Evolutionary conservation across 139 green algal genomes (phyloP).

Genomic region (Haematococcus lacustris): DNA sequence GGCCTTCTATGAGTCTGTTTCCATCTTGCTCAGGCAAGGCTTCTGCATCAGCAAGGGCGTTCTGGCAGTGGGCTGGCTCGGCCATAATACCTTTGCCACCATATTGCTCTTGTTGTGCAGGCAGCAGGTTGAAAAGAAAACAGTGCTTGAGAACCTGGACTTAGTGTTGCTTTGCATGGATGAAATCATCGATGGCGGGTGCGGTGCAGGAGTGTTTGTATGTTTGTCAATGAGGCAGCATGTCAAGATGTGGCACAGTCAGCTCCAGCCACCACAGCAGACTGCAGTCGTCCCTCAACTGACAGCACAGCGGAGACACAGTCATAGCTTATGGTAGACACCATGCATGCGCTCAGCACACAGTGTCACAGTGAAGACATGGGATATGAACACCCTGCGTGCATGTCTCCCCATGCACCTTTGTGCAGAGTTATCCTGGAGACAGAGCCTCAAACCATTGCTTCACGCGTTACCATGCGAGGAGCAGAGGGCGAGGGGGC

Average conservation of each 20-base stretch:
- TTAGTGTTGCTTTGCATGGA: slow-evolving; percentile 93
- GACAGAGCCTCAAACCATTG: slow-evolving; percentile 84
- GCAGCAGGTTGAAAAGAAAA: slow-evolving; percentile 96
- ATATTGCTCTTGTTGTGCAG: slow-evolving; percentile 34
- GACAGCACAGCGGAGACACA: background rate
- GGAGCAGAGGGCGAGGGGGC: slow-evolving; percentile 71
- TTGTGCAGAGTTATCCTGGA: slow-evolving; percentile 86
- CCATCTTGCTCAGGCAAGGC: slow-evolving; percentile 59
- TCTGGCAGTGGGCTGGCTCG: background rate
- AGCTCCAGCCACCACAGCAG: background rate
- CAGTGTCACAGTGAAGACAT: background rate
- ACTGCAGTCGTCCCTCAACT: background rate
- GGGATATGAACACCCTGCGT: too few species aligned
- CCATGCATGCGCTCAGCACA: background rate
- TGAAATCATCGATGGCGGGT: slow-evolving; percentile 93
- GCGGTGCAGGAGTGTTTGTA: too few species aligned
- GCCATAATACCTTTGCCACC: background rate
- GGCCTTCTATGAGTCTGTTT: slow-evolving; percentile 81
- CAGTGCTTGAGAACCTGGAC: slow-evolving; percentile 97
- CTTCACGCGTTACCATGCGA: slow-evolving; percentile 88
- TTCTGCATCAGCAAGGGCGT: background rate
- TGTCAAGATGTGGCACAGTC: background rate
- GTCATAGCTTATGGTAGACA: background rate
- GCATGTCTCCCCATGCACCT: background rate
- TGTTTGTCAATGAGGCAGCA: too few species aligned